Conservation (phyloP, 345 rosid species). For the Murraya paniculata region DNA sequence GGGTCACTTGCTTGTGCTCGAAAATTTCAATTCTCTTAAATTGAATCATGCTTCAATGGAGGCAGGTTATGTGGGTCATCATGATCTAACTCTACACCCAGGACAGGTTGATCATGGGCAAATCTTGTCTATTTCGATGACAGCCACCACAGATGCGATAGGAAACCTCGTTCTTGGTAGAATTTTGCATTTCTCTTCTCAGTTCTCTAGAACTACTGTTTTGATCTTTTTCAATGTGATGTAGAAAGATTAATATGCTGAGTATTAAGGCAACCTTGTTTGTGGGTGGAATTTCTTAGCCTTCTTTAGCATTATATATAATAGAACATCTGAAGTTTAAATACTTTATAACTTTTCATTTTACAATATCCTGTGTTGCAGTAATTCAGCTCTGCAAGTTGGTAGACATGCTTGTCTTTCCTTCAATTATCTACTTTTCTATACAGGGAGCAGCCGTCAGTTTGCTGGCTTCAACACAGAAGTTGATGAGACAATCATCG, state of each 20-base stretch:
- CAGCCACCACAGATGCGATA: constrained; percentile 66
- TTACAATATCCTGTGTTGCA: neutral
- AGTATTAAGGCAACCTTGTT: too few species aligned
- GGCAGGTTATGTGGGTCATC: constrained; percentile 61
- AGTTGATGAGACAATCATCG: constrained; percentile 55
- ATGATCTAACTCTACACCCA: constrained; percentile 19
- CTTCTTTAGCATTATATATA: neutral
- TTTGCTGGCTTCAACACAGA: constrained; percentile 74
- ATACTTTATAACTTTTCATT: neutral
- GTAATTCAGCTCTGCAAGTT: neutral
- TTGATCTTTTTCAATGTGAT: neutral
- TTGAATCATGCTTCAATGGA: constrained; percentile 90
- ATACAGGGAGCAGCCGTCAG: constrained; percentile 87
- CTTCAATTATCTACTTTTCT: constrained; percentile 6
- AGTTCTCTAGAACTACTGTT: neutral
- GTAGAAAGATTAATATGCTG: neutral
- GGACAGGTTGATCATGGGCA: constrained; percentile 35
- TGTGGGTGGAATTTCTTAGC: neutral
- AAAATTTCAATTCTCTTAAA: constrained; percentile 53
- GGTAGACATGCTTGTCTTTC: neutral
- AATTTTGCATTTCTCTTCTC: neutral
- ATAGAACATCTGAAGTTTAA: neutral
- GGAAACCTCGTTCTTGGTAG: constrained; percentile 89
- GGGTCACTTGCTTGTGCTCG: constrained; percentile 90
- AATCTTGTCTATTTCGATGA: constrained; percentile 72